Base-by-base conservation (phyloP, 345 rosid species). In the Eucalyptus marginata region DNA sequence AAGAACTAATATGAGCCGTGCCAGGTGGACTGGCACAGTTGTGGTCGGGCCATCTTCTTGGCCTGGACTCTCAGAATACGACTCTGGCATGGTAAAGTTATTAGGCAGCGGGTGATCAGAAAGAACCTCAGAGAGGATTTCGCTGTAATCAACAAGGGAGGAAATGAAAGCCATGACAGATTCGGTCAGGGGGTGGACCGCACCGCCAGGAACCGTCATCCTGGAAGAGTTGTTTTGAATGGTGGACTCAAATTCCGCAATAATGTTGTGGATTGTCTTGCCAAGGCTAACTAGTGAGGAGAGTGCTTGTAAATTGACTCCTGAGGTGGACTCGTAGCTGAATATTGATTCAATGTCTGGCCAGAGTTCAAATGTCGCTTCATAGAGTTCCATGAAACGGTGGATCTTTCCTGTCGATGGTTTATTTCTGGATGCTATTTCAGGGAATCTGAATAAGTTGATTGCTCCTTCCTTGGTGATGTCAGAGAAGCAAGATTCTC, bases 1-100 rank as follows among this genome's bases (percentile, higher is more conserved):
- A 66, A 98, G 91, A 79, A 93, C 93, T 13, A 96, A 95, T 86
- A 95, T 90, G 50, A 98, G 93, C 98, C 99, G 94, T 27, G 96
- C 95, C 15, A 96, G 87, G 49, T 96, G 93, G 88, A 91, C 56
- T 0, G 96, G 88, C 64, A 92, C 86, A 22, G 95, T 89, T 49
- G 94, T 91, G 83, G 87, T 86, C 8, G 71, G 58, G 87, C 89
- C 88, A 8, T 94, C 93, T 25, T 91, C 88, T 40, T 90, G 87
- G 68, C 56, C 64, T 16, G 90, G 96, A 91, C 90, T 91, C 89
- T 91, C 93, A 79, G 92, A 92, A 88, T 92, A 93, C 49, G 94
- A 89, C 88, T 97, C 98, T 14, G 95, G 94, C 86, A 93, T 56
- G 24, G 89, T 87, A 36, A 92, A 92, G 27, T 90, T 89, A 54